Conservation (phyloP, 345 rosid species). For the Eucalyptus curtisii region DNA sequence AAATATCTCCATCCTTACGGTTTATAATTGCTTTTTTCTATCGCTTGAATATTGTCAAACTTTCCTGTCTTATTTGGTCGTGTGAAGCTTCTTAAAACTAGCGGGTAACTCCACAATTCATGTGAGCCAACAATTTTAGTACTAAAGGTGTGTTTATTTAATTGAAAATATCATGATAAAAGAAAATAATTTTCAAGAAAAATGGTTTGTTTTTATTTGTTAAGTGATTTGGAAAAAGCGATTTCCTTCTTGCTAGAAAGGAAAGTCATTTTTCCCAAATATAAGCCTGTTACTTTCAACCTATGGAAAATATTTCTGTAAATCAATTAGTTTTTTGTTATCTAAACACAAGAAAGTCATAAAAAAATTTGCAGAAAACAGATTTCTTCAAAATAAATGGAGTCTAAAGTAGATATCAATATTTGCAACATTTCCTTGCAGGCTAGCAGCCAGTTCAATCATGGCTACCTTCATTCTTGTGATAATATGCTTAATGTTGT, state of each 20-base stretch:
- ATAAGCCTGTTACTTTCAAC: not conserved
- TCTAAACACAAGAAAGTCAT: too few species aligned
- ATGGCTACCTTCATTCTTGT: not conserved
- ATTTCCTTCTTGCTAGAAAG: fast-evolving
- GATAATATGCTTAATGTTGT: not conserved
- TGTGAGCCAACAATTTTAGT: not conserved
- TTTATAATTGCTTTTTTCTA: not conserved
- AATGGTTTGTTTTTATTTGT: not conserved
- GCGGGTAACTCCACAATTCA: not conserved
- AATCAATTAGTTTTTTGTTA: too few species aligned
- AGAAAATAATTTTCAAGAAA: not conserved
- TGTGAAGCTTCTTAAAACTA: not conserved
- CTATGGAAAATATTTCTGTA: not conserved
- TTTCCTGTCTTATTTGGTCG: not conserved
- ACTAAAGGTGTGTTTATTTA: not conserved
- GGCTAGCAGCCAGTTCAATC: not conserved
- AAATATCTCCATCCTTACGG: not conserved
- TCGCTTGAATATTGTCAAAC: not conserved
- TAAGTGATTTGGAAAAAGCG: fast-evolving
- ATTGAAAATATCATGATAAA: too few species aligned
- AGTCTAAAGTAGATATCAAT: not conserved
- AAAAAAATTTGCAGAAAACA: too few species aligned
- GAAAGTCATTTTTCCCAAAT: not conserved
- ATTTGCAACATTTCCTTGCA: too few species aligned
- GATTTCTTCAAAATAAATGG: not conserved